Evolutionary conservation across 2,329 filamentous ascomycete species (phyloP).

Genomic region (Pseudopyricularia javanii): DNA sequence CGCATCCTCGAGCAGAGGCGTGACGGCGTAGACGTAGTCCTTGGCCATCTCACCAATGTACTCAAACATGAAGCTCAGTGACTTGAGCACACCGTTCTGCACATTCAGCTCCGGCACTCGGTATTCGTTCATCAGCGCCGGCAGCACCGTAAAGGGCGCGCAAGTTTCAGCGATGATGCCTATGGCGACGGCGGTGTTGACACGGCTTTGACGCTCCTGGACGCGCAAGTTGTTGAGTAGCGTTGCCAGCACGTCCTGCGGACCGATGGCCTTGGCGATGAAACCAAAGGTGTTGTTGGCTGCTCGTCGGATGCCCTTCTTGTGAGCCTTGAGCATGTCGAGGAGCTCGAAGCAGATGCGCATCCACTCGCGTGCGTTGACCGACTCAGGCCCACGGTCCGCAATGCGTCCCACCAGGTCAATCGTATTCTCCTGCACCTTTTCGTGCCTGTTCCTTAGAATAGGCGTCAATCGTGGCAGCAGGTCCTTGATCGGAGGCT

Average conservation of each 20-base stretch:
- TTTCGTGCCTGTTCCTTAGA: slow-evolving; percentile 93
- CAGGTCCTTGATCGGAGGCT: slow-evolving; percentile 92
- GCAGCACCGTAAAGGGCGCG: slow-evolving; percentile 95
- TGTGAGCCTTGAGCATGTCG: slow-evolving; percentile 99
- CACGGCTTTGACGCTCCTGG: slow-evolving; percentile 93
- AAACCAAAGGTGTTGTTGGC: slow-evolving; percentile 99
- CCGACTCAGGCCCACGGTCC: slow-evolving; percentile 88
- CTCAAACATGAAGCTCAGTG: slow-evolving; percentile 92
- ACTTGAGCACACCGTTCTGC: slow-evolving; percentile 96
- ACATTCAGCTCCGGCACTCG: slow-evolving; percentile 96
- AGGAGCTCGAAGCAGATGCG: slow-evolving; percentile 97
- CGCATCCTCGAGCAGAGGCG: slow-evolving; percentile 87
- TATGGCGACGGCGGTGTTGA: slow-evolving; percentile 96
- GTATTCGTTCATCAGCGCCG: slow-evolving; percentile 98
- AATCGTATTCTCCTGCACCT: slow-evolving; percentile 98
- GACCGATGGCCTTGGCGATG: slow-evolving; percentile 97
- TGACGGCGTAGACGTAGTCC: slow-evolving; percentile 98
- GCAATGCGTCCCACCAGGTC: slow-evolving; percentile 96
- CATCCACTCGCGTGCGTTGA: slow-evolving; percentile 99
- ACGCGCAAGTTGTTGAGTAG: slow-evolving; percentile 93
- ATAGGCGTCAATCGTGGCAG: slow-evolving; percentile 95
- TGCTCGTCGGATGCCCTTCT: slow-evolving; percentile 95
- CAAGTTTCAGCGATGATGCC: slow-evolving; percentile 98
- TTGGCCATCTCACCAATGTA: slow-evolving; percentile 99
- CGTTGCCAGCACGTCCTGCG: slow-evolving; percentile 91